Evolutionary conservation across 345 rosid species (phyloP).

Genomic region (Eucalyptus brandiana): DNA sequence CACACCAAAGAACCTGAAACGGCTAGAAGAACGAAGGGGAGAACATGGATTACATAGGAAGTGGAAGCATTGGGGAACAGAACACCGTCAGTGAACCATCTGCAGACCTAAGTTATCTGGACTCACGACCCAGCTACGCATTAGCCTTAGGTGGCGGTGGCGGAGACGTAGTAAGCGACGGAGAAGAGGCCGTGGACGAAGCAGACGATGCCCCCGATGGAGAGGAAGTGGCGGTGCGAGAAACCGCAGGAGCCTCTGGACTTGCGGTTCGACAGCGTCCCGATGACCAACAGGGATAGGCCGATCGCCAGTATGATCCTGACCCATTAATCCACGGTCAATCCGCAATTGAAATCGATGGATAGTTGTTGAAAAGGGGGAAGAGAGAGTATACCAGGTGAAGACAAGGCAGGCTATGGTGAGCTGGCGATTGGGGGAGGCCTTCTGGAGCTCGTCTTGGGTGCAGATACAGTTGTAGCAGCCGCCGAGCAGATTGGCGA

Average conservation of each 20-base stretch:
- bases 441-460: constrained; percentile 62
- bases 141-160: constrained; percentile 33
- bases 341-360: background rate
- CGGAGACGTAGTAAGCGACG: constrained; percentile 74
- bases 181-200: constrained; percentile 79
- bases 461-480: constrained; percentile 71
- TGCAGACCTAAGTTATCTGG: background rate
- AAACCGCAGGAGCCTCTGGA: constrained; percentile 78
- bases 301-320: constrained; percentile 80
- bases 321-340: background rate
- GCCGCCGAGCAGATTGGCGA: constrained; percentile 65
- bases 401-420: constrained; percentile 62
- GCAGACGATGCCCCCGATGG: constrained; percentile 82
- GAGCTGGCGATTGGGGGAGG: constrained; percentile 62
- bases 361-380: background rate
- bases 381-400: constrained; percentile 47
- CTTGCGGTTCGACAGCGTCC: constrained; percentile 65
- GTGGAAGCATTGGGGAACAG: background rate
- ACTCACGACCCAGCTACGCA: background rate
- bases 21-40: background rate
- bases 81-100: background rate
- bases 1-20: background rate
- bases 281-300: constrained; percentile 63
- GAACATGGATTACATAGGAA: background rate
- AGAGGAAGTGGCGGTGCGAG: constrained; percentile 77